phyloP scores from a whole-genome alignment of 768 basidiomycete species.

The Tulasnella sp. region DNA sequence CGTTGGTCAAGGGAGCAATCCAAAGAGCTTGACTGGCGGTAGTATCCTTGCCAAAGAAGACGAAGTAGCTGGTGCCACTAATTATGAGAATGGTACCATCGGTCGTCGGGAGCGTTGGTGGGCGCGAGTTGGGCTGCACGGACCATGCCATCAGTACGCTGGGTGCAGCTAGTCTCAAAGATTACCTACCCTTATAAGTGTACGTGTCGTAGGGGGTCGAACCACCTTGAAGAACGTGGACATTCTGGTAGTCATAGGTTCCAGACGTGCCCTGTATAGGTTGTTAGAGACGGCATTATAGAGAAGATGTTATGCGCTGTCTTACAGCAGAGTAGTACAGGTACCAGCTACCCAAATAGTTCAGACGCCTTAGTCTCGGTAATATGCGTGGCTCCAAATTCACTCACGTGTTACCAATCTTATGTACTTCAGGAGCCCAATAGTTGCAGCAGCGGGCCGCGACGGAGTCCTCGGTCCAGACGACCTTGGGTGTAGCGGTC shows the following conservation, averaged over 20 bases:
- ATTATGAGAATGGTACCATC: not conserved
- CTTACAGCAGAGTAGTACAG: not conserved
- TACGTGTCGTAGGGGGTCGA: not conserved
- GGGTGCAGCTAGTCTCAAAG: too few species aligned
- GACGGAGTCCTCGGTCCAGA: not conserved
- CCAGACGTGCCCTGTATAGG: not conserved
- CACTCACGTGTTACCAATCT: not conserved
- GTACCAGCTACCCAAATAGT: not conserved
- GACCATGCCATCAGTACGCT: not conserved
- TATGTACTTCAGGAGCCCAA: not conserved
- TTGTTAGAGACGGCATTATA: not conserved
- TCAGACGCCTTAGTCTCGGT: too few species aligned
- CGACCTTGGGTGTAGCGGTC: not conserved
- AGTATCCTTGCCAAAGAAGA: not conserved
- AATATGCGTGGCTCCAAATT: not conserved
- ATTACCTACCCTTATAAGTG: not conserved
- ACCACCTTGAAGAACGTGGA: constrained; percentile 2
- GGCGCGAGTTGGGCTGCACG: not conserved
- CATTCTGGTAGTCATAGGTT: not conserved
- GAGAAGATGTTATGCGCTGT: not conserved
- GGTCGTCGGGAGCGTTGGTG: constrained; percentile 3
- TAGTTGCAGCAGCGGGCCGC: not conserved
- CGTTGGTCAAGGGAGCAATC: not conserved
- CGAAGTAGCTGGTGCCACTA: not conserved
- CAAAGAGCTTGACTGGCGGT: not conserved